A percentile compares a stretch with the other conserved stretches of the same genome.
Conservation (phyloP, 441 rosid genomes). For the Populus hybrid region DNA sequence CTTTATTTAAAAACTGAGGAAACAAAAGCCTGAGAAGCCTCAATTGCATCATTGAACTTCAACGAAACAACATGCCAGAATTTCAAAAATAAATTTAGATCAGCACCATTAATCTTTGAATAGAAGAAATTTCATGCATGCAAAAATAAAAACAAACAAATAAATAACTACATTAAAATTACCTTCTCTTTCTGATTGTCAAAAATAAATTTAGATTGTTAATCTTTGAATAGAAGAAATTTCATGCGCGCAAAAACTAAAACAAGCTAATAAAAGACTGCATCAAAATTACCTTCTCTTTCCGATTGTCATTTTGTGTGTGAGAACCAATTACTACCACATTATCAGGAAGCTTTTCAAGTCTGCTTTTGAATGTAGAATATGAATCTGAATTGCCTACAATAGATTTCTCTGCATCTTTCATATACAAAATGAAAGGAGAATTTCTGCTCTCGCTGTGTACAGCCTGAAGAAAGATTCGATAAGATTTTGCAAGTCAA, state of each 20-base stretch:
- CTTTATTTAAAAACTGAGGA: not conserved
- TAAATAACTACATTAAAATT: conserved; percentile 3
- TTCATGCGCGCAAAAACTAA: not conserved
- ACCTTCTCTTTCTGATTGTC: conserved; percentile 81
- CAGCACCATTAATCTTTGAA: not conserved
- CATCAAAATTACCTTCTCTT: conserved; percentile 57
- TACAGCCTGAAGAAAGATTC: conserved; percentile 42
- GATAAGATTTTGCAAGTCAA: conserved; percentile 14
- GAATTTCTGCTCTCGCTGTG: conserved; percentile 54
- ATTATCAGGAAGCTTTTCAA: conserved; percentile 68
- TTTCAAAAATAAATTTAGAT: not conserved
- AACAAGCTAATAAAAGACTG: not conserved
- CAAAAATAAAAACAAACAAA: not conserved
- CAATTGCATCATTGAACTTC: not conserved
- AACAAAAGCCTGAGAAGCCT: not conserved
- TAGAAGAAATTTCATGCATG: not conserved
- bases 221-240: not conserved
- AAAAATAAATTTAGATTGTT: too few relatives aligned
- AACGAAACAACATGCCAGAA: not conserved
- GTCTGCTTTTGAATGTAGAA: conserved; percentile 53
- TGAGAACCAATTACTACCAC: conserved; percentile 67
- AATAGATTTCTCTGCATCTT: conserved; percentile 78
- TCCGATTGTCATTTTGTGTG: conserved; percentile 63
- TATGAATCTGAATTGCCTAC: conserved; percentile 61
- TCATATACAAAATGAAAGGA: conserved; percentile 75